Evolutionary conservation across 352 stramenopile species (phyloP).

Genomic region (Phytophthora multivora): DNA sequence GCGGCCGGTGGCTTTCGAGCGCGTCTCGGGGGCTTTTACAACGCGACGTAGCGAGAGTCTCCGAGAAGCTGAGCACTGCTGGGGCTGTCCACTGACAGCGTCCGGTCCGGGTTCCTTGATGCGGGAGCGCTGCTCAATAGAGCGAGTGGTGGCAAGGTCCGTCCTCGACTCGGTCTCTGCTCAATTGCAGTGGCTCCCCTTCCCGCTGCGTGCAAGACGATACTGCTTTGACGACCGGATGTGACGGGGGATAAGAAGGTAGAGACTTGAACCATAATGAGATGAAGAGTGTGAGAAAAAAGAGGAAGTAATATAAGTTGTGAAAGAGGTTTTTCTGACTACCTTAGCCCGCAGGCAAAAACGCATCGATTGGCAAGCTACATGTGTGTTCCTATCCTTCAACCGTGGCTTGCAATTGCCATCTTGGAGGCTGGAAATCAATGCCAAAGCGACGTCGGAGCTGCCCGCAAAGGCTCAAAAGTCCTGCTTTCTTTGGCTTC

Average conservation of each 20-base stretch:
- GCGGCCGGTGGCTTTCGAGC: not conserved
- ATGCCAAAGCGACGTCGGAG: slow-evolving; percentile 1
- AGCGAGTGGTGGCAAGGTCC: slow-evolving; percentile 21
- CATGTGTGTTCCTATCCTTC: not conserved
- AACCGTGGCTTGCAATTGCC: not conserved
- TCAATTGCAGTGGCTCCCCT: not conserved
- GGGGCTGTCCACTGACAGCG: slow-evolving; percentile 8
- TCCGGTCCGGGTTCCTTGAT: not conserved
- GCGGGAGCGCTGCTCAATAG: slow-evolving; percentile 21
- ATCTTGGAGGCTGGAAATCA: slow-evolving; percentile 5
- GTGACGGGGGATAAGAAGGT: not conserved
- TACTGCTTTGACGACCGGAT: slow-evolving; percentile 1
- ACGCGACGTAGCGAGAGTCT: slow-evolving; percentile 19
- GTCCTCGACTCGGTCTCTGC: slow-evolving; percentile 13
- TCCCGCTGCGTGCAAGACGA: not conserved
- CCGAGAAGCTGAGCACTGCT: slow-evolving; percentile 6
- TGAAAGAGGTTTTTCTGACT: slow-evolving; percentile 19
- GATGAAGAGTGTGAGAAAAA: not conserved
- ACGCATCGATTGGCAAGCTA: slow-evolving; percentile 1
- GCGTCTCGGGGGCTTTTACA: slow-evolving; percentile 16
- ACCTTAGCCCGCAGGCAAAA: slow-evolving; percentile 1
- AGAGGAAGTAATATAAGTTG: not conserved
- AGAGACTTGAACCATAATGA: not conserved
- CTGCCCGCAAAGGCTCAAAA: slow-evolving; percentile 1
- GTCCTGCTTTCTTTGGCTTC: not conserved